Evolutionary conservation across 1,284 basidiomycete species (phyloP), one percentile per base, ranked within the genome.

Genomic region (Microbotryum saponariae): DNA sequence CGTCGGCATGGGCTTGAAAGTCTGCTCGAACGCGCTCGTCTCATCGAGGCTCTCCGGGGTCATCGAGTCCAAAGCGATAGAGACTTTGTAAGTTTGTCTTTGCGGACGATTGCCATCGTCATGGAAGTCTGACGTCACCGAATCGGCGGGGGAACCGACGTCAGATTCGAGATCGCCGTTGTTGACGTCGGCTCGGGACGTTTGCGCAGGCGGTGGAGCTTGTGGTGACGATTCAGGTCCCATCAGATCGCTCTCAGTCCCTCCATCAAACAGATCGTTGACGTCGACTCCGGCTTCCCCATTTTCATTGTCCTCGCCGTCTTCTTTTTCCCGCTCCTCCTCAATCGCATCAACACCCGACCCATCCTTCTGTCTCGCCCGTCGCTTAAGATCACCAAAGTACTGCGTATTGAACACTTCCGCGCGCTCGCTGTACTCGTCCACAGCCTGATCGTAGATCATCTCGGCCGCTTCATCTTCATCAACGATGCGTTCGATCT

Each of bases 261-360:
- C 25, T n/a, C 29, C 51, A 53, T 53, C 31, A 29, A 29, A n/a
- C 8, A 53, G 25, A 31, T 53, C 25, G 20, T n/a, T 53, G 51
- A 27, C 10, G n/a, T 53, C 51, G 25, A 29, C 25, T 20, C 8
- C 20, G 9, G 51, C 25, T n/a, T 53, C 27, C n/a, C 37, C 37
- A 12, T 6, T 42, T 10, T 42, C 37, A 5, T 58, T 45, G 12
- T 23, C 53, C 16, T 60, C 59, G 29, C 23, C 42, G 25, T 53
- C 49, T 20, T 33, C 51, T 25, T 72, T 69, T 25, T 74, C 74
- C 16, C 72, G 54, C 54, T 73, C 74, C 6, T 71, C 71, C 48
- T 74, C 72, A 18, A 71, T 73, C 33, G 68, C 72, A 18, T 69
- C 64, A 29, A 69, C 72, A 51, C 60, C 57, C n/a, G 62, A 60